phyloP scores from a whole-genome alignment of 208 protist species.

The Leishmania mexicana region DNA sequence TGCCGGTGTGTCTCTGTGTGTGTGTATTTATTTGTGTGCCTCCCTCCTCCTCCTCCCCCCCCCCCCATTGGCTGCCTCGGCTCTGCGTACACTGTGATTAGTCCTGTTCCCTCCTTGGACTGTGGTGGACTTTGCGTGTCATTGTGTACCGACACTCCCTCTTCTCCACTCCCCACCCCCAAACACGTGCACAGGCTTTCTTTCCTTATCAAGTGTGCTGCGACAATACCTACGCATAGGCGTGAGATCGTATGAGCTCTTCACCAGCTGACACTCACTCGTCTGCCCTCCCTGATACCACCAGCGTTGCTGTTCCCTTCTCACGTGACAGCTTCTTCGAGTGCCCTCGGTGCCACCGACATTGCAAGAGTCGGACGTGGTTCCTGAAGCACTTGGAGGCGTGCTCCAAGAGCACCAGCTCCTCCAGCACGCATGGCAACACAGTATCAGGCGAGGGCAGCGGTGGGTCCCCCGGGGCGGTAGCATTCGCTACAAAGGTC shows the following conservation, averaged over 20 bases:
- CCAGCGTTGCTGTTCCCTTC: background rate
- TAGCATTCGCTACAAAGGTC: background rate
- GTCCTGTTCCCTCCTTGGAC: no score
- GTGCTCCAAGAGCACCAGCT: constrained; percentile 16
- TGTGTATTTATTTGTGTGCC: no score
- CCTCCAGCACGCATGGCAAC: background rate
- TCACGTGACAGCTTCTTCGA: constrained; percentile 10
- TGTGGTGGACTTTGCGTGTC: background rate
- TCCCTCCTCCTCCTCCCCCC: no score
- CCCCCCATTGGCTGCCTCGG: background rate
- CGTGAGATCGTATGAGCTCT: constrained; percentile 10
- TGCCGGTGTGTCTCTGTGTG: background rate
- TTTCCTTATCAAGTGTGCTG: background rate
- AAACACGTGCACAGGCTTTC: background rate
- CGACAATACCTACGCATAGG: background rate
- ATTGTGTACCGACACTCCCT: background rate
- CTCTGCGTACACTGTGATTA: background rate
- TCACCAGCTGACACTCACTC: constrained; percentile 8
- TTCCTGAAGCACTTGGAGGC: constrained; percentile 33
- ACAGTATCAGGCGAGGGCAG: constrained; percentile 15
- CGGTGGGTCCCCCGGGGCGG: background rate
- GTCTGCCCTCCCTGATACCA: constrained; percentile 1
- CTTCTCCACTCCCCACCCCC: background rate
- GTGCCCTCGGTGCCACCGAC: constrained; percentile 28
- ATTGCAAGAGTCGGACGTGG: constrained; percentile 33